Evolutionary conservation across 371 early-diverging fungal species (phyloP), one percentile per base, ranked within the genome.

Genomic region (Vavraia culicis): DNA sequence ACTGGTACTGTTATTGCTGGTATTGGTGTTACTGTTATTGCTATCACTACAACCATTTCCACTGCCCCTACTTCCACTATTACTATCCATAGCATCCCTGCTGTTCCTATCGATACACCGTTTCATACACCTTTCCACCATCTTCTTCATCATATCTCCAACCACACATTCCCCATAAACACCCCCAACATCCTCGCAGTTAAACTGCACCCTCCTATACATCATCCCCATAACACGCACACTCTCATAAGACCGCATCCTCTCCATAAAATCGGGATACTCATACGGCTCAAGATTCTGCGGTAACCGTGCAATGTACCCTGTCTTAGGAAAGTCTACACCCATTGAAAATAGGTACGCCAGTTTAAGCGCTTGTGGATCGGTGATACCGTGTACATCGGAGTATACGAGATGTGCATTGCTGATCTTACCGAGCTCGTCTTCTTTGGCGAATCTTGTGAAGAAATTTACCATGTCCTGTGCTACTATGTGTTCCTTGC

Each of bases 251-350:
- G 39, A 46, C 4, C 32, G 36, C 43, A 74, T 74, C 22, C 67
- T 77, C 41, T 80, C 73, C 82, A 85, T 79, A 51, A 79, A 85
- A 55, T 82, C 82, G 0, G 85, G 85, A 47, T 71, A 79, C 0
- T 32, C 38, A 8, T 46, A 59, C 0, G 77, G 76, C 20, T 46
- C 38, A 3, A 64, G 45, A 19, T 54, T 52, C 2, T 38, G 20
- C 3, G 51, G 54, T 15, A 73, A 35, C 1, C 9, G 21, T 3
- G 73, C 76, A 0, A 75, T 69, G 21, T 59, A 64, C 0, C 81
- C 79, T 14, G 76, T 73, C 60, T 78, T 78, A 1, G 77, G 71
- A 43, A 77, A 81, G 50, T 79, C 80, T 21, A 76, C 74, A 0
- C 77, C 75, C 14, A 68, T 67, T 3, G 75, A 73, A 39, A 80